Evolutionary conservation across 139 green algal species (phyloP), one percentile per base, ranked within the genome.

Genomic region (Closterium sp.): DNA sequence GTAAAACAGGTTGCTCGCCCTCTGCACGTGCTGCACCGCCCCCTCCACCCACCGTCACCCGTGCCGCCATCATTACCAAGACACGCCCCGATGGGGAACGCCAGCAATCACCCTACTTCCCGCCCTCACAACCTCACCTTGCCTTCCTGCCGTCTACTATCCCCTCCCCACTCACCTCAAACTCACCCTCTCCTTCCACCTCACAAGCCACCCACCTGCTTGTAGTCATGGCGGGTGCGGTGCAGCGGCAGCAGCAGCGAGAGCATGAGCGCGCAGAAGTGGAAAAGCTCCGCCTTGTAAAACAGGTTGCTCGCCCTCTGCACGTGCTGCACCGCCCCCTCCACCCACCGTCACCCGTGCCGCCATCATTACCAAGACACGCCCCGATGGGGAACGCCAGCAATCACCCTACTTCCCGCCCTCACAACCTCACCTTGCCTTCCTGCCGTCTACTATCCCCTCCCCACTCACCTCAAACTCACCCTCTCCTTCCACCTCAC

Each of bases 301-400:
- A 93, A 94, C 50, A 94, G 93, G 31, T 89, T 89, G 89, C 10
- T 84, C n/a, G 70, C 91, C 91, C 93, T 93, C 79, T 94, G 91
- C 22, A 94, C n/a, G 31, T 94, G 94, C 24, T 89, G 91, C 24
- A 94, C 38, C 22, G 91, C 91, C n/a, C 38, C 45, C 31, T 94
- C 91, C 31, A n/a, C n/a, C n/a, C n/a, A 93, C 89, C 17, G 89
- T 94, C 31, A 94, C 10, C 28, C 90, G 90, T 19, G 88, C 90
- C 17, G 91, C 45, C 9, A n/a, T n/a, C n/a, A n/a, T n/a, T n/a
- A n/a, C n/a, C n/a, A n/a, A n/a, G n/a, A n/a, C n/a, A n/a, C n/a
- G n/a, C n/a, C n/a, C n/a, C n/a, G n/a, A n/a, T n/a, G n/a, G n/a
- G n/a, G n/a, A n/a, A n/a, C n/a, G n/a, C n/a, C n/a, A n/a, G n/a